Conservation (phyloP, 441 rosid genomes). For the Sinapis alba region DNA sequence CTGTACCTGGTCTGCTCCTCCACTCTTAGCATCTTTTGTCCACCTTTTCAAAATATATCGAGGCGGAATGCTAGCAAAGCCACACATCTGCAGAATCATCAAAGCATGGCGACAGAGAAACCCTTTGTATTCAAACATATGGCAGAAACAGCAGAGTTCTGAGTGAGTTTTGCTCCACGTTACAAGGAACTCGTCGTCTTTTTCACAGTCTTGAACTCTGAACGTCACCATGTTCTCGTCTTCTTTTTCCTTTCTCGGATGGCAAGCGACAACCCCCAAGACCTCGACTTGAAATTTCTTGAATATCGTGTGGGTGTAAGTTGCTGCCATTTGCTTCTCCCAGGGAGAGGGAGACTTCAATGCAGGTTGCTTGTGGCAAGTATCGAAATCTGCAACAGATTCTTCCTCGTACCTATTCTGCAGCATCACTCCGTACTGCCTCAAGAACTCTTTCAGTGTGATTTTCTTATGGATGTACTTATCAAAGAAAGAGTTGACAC, state of each 20-base stretch:
- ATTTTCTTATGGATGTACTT: conserved; percentile 77
- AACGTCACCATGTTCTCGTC: conserved; percentile 56
- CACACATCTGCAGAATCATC: conserved; percentile 79
- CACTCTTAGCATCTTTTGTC: conserved; percentile 62
- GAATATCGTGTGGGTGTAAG: conserved; percentile 57
- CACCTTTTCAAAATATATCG: conserved; percentile 57
- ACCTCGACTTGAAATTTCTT: conserved; percentile 67
- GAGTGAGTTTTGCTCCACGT: conserved; percentile 53
- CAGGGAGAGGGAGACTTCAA: conserved; percentile 83
- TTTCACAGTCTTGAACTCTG: conserved; percentile 79
- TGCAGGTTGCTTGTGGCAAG: conserved; percentile 74
- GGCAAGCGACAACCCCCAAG: conserved; percentile 83
- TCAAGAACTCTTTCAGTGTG: conserved; percentile 63
- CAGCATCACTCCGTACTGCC: conserved; percentile 53
- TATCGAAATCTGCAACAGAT: conserved; percentile 72
- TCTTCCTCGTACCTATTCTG: conserved; percentile 65
- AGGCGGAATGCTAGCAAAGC: conserved; percentile 58
- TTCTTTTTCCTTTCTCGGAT: conserved; percentile 72
- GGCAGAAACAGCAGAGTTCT: conserved; percentile 60
- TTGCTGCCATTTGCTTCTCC: conserved; percentile 70
- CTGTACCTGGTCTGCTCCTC: conserved; percentile 45
- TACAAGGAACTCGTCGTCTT: conserved; percentile 54
- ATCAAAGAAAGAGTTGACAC: conserved; percentile 70
- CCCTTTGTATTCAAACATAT: conserved; percentile 70
- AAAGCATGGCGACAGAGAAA: conserved; percentile 86